Evolutionary conservation across 2,329 filamentous ascomycete species (phyloP).

Genomic region (Raffaelea ambrosiae): DNA sequence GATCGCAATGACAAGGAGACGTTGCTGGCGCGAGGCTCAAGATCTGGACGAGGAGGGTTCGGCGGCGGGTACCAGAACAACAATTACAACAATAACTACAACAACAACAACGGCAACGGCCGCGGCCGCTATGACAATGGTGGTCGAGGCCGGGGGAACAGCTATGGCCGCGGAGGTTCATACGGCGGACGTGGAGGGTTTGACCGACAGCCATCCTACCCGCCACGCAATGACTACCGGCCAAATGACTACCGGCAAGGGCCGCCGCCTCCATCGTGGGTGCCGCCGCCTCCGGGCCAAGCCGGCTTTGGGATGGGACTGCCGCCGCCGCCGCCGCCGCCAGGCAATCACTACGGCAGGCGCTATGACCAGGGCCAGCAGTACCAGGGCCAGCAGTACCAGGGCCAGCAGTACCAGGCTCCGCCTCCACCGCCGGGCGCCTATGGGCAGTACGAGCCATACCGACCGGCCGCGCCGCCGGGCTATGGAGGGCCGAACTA

Average conservation of each 20-base stretch:
- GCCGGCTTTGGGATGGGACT: conserved; percentile 32
- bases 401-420: not conserved
- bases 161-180: conserved; percentile 33
- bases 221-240: not conserved
- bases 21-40: conserved; percentile 56
- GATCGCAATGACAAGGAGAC: conserved; percentile 68
- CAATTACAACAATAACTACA: conserved; percentile 21
- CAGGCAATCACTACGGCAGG: conserved; percentile 7
- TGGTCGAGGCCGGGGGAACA: conserved; percentile 33
- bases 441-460: not conserved
- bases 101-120: conserved; percentile 1
- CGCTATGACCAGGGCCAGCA: not conserved
- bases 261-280: conserved; percentile 24
- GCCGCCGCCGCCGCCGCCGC: conserved; percentile 39
- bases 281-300: conserved; percentile 36
- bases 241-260: conserved; percentile 6
- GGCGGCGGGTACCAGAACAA: conserved; percentile 43
- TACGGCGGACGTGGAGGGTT: conserved; percentile 11
- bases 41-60: conserved; percentile 59
- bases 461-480: conserved; percentile 10
- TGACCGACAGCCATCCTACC: conserved; percentile 7
- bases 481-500: conserved; percentile 14
- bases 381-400: not conserved
- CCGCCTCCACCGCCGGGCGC: conserved; percentile 6
- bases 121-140: conserved; percentile 1